Evolutionary conservation across 2,329 filamentous ascomycete species (phyloP).

Genomic region (Shiraia sp.): DNA sequence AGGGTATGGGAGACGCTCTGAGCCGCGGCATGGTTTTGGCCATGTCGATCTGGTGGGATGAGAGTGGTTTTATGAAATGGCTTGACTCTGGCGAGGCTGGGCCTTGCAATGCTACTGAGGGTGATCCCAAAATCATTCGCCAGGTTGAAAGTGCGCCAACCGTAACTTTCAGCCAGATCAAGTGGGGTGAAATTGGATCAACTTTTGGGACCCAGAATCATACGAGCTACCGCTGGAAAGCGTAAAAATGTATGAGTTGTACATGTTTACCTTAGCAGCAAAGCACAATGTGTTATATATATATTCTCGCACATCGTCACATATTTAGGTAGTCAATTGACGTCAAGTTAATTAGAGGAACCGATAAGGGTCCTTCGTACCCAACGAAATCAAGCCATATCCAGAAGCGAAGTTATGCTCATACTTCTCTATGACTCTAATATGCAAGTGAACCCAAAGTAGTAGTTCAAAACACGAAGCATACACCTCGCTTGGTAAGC

Average conservation of each 20-base stretch:
- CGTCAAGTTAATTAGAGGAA: too few relatives aligned
- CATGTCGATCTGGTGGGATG: conserved; percentile 62
- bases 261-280: background rate
- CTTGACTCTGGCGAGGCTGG: conserved; percentile 57
- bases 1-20: conserved; percentile 53
- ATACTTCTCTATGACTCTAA: background rate
- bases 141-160: conserved; percentile 53
- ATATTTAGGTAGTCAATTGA: too few relatives aligned
- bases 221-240: conserved; percentile 14
- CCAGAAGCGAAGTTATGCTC: too few relatives aligned
- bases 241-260: conserved; percentile 8
- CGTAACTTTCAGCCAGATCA: conserved; percentile 61
- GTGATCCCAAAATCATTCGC: conserved; percentile 55
- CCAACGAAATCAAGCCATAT: too few relatives aligned
- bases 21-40: conserved; percentile 58
- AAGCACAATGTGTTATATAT: background rate
- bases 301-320: background rate
- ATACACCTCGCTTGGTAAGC: conserved; percentile 1
- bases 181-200: conserved; percentile 64
- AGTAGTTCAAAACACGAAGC: background rate
- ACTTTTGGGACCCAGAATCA: conserved; percentile 46
- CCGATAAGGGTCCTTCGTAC: too few relatives aligned
- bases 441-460: background rate
- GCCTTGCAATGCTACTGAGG: conserved; percentile 59
- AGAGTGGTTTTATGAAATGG: conserved; percentile 60